Base-by-base conservation (phyloP, 176 grass and related monocot genomes). In the Bromus sterilis region DNA sequence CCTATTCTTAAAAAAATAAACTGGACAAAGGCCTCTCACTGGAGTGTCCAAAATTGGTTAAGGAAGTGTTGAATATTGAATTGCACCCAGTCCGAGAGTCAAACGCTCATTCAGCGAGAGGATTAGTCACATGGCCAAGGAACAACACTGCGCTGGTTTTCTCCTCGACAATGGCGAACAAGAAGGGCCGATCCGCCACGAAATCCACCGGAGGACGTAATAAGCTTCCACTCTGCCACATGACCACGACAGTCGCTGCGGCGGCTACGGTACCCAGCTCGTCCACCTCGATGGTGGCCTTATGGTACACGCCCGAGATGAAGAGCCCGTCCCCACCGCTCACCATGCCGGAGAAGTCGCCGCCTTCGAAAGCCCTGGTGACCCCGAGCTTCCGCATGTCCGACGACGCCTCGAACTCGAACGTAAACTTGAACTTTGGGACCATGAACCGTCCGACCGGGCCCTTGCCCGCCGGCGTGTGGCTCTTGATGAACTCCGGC, bases 281-380 rank as follows among this genome's bases (percentile, higher is more conserved):
- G 48, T 88, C 81, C 30, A 88, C 81, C 81, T 88, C 48, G 4
- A 80, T 14, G 59, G 86, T 84, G 76, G 68, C 86, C 67, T 84
- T 73, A 4, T 84, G 80, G 46, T 83, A 79, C 75, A 83, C 80
- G 9, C 28, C 75, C 0, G 2, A 0, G 15, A 88, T 46, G 46
- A 5, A 44, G 4, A 83, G 58, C 57, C 80, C 74, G 0, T 74
- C 2, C 55, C 86, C 86, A 4, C 80, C 44, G 6, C 75, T 7
- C 68, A 88, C 46, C 68, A 80, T 88, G 58, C 58, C 68, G 18
- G 76, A 84, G 81, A 88, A 80, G 68, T 88, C 86, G 3, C 69
- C 81, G 12, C 76, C 48, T 12, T 0, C 2, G 7, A 88, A 88
- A 14, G 86, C 86, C 16, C 58, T 57, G 4, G 11, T 8, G 28